Evolutionary conservation across 345 rosid genomes (phyloP), one percentile per base, ranked within the genome.

Genomic region (Jatropha curcas): DNA sequence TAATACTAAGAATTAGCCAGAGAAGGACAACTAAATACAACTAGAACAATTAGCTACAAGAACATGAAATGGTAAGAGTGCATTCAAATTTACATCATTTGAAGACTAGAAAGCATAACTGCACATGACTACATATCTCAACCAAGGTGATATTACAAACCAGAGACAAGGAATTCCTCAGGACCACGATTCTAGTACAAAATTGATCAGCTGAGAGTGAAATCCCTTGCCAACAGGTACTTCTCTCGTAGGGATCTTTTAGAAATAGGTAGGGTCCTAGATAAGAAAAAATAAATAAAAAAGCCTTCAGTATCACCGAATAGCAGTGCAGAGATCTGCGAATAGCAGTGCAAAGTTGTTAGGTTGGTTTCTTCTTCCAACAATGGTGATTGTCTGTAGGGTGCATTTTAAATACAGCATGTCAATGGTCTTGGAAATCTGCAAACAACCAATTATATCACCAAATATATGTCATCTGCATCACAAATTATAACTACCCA

Each of bases 181-280:
- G 14, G 50, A 60, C 48, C 53, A 45, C 13, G 43, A 59, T 71
- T 59, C 76, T 34, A 13, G 67, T 80, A 80, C 88, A 82, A 84
- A 84, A 84, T 71, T 82, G 86, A 71, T 78, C 79, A 67, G 70
- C 63, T 31, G 71, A 37, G 75, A 28, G 60, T 67, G 65, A 46
- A 74, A 53, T 30, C 77, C 76, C 67, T 7, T 58, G 64, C 61
- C 7, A n/a, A 27, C 59, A 12, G 57, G 39, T 55, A 33, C 43
- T 16, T 78, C 69, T 76, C 80, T 24, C 60, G 9, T 31, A 37
- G 45, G 30, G 61, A 76, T 46, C 72, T 67, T n/a, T 56, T 51
- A 37, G 46, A 67, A 67, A 53, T 39, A 2, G 53, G 59, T 7
- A 30, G 22, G 2, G 1, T 14, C 41, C 58, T 13, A 19, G 7